Evolutionary conservation across 768 basidiomycete genomes (phyloP).

Genomic region (Kwoniella newhampshirensis): DNA sequence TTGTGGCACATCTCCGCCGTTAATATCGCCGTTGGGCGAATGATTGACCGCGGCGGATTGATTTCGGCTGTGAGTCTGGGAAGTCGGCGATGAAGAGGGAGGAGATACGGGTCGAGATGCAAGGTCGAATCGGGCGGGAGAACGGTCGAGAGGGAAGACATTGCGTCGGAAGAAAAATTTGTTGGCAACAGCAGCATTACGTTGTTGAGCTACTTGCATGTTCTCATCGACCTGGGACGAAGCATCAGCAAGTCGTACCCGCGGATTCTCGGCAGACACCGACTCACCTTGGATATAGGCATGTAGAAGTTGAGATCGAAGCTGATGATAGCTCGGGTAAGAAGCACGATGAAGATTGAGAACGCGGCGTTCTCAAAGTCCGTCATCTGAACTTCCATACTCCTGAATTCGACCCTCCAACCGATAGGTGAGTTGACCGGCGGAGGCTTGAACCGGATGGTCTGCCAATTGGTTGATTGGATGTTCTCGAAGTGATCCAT

Average conservation of each 20-base stretch:
- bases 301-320: constrained; percentile 93
- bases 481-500: constrained; percentile 99
- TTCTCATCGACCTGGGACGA: constrained; percentile 87
- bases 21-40: neutral
- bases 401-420: constrained; percentile 97
- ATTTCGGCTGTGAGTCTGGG: constrained; percentile 4
- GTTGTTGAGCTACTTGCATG: constrained; percentile 82
- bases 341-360: constrained; percentile 86
- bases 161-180: constrained; percentile 89
- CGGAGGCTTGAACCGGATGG: constrained; percentile 95
- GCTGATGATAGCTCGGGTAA: constrained; percentile 87
- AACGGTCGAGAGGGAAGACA: constrained; percentile 64
- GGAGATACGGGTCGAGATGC: constrained; percentile 44
- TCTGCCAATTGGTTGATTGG: constrained; percentile 99
- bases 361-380: constrained; percentile 99
- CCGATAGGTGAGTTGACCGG: constrained; percentile 89
- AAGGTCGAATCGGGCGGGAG: constrained; percentile 41
- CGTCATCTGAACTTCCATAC: constrained; percentile 98
- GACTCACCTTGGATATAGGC: constrained; percentile 85
- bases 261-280: neutral
- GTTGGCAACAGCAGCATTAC: constrained; percentile 70
- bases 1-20: constrained; percentile 9
- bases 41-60: neutral
- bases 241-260: neutral
- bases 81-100: constrained; percentile 8